These are phyloP conservation scores for Grammothele lineata DNA, from an alignment of 768 basidiomycete species.

Conservation along the genomic window DNA sequence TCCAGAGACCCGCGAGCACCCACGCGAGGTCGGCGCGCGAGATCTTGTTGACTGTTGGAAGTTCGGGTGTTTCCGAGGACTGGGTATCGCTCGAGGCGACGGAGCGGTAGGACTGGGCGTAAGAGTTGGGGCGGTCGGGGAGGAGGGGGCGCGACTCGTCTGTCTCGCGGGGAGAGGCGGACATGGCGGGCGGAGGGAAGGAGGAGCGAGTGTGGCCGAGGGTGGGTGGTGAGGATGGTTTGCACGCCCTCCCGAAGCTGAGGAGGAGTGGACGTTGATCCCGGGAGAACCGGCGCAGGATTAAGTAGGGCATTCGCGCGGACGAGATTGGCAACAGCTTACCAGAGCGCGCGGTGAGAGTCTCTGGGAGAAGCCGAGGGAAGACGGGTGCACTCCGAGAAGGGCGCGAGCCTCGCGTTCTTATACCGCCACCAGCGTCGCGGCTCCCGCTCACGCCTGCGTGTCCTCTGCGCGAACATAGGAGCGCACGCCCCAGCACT, in stretches of 20 bases:
- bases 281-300: conserved; percentile 9
- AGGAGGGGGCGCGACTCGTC: conserved; percentile 59
- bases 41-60: conserved; percentile 33
- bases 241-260: conserved; percentile 18
- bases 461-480: neutral
- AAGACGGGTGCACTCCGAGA: neutral
- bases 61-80: conserved; percentile 8
- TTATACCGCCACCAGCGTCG: neutral
- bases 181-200: conserved; percentile 23
- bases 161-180: conserved; percentile 38
- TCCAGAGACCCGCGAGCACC: conserved; percentile 79
- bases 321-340: conserved; percentile 2
- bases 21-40: conserved; percentile 55
- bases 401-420: neutral
- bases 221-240: conserved; percentile 3
- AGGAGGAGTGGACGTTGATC: conserved; percentile 2
- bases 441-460: no score
- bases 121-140: conserved; percentile 29
- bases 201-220: neutral
- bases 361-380: conserved; percentile 8
- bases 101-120: conserved; percentile 21
- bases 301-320: conserved; percentile 2
- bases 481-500: neutral
- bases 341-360: conserved; percentile 3
- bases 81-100: conserved; percentile 4